A percentile compares a stretch with the other conserved stretches of the same genome.
Evolutionary conservation across 2,329 filamentous ascomycete species (phyloP).

Genomic region (Sporothrix luriei): DNA sequence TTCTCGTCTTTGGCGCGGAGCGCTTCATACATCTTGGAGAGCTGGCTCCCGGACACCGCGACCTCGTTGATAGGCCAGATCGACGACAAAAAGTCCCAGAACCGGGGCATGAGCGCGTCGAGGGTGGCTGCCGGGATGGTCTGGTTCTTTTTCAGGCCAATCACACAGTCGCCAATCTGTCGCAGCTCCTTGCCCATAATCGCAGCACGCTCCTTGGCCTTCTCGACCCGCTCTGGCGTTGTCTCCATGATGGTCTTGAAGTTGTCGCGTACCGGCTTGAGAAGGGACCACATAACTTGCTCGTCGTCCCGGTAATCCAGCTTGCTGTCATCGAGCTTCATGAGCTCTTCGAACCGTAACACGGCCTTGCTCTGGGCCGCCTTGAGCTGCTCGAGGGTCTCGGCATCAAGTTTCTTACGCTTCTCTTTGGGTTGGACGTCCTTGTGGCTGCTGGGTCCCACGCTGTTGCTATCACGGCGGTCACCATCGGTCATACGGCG

Average conservation of each 20-base stretch:
- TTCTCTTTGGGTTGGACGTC: slow-evolving; percentile 44
- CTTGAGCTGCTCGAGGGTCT: slow-evolving; percentile 44
- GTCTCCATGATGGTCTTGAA: slow-evolving; percentile 46
- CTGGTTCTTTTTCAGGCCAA: slow-evolving; percentile 42
- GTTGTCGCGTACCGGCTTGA: slow-evolving; percentile 45
- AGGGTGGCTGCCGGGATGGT: slow-evolving; percentile 40
- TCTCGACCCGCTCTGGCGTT: slow-evolving; percentile 40
- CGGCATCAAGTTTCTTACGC: slow-evolving; percentile 44
- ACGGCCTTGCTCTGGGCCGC: slow-evolving; percentile 43
- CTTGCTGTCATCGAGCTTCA: slow-evolving; percentile 44
- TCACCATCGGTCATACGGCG: slow-evolving; percentile 37
- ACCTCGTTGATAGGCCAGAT: slow-evolving; percentile 47
- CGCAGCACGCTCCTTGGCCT: slow-evolving; percentile 45
- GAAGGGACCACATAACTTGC: slow-evolving; percentile 47
- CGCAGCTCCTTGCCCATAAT: slow-evolving; percentile 46
- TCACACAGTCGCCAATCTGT: slow-evolving; percentile 45
- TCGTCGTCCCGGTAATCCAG: slow-evolving; percentile 43
- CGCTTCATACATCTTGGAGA: slow-evolving; percentile 45
- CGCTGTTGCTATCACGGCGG: slow-evolving; percentile 37
- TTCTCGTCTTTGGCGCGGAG: slow-evolving; percentile 43
- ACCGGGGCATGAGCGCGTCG: slow-evolving; percentile 45
- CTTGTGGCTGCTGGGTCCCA: slow-evolving; percentile 39
- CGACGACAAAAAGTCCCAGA: slow-evolving; percentile 47
- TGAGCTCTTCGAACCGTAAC: slow-evolving; percentile 45
- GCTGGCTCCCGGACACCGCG: slow-evolving; percentile 44